These are phyloP conservation scores for Moesziomyces sp. DNA, from an alignment of 1,284 basidiomycete species.

Conservation along the genomic window DNA sequence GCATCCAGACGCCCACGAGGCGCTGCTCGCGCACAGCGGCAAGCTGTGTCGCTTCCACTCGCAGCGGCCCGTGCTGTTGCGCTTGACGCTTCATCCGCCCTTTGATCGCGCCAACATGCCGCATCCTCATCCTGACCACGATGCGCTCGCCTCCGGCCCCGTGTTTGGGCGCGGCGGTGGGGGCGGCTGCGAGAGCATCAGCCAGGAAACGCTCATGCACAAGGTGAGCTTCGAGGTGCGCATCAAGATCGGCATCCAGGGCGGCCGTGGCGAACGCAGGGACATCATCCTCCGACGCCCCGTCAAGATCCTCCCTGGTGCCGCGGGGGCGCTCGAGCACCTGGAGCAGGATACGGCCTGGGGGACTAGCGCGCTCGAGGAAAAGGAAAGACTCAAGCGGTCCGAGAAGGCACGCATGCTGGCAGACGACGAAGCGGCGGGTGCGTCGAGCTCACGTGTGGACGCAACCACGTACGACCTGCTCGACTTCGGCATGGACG, in stretches of 20 bases:
- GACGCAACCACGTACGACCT: slow-evolving; percentile 3
- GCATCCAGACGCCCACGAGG: slow-evolving; percentile 33
- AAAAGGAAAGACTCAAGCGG: slow-evolving; percentile 35
- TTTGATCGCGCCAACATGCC: slow-evolving; percentile 60
- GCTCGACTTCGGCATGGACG: slow-evolving; percentile 47
- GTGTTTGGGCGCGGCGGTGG: slow-evolving; percentile 56
- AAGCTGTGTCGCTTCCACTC: slow-evolving; percentile 65
- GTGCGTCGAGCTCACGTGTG: slow-evolving; percentile 21
- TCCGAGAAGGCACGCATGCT: slow-evolving; percentile 41
- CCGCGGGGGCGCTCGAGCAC: slow-evolving; percentile 46
- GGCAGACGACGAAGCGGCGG: slow-evolving; percentile 5
- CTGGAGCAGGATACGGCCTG: not conserved
- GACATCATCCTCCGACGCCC: slow-evolving; percentile 50
- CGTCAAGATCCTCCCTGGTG: slow-evolving; percentile 58
- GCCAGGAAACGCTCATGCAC: slow-evolving; percentile 63
- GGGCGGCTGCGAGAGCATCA: slow-evolving; percentile 64
- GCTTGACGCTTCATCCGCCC: slow-evolving; percentile 59
- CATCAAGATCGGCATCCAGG: slow-evolving; percentile 54
- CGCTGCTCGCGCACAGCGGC: slow-evolving; percentile 59
- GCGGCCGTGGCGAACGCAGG: slow-evolving; percentile 39
- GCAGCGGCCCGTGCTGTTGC: slow-evolving; percentile 51
- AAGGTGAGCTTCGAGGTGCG: slow-evolving; percentile 61
- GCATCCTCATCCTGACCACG: slow-evolving; percentile 63
- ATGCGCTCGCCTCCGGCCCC: slow-evolving; percentile 53
- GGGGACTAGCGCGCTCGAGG: slow-evolving; percentile 5